phyloP scores from a whole-genome alignment of 805 yeast species.

The Brettanomyces nanus region DNA sequence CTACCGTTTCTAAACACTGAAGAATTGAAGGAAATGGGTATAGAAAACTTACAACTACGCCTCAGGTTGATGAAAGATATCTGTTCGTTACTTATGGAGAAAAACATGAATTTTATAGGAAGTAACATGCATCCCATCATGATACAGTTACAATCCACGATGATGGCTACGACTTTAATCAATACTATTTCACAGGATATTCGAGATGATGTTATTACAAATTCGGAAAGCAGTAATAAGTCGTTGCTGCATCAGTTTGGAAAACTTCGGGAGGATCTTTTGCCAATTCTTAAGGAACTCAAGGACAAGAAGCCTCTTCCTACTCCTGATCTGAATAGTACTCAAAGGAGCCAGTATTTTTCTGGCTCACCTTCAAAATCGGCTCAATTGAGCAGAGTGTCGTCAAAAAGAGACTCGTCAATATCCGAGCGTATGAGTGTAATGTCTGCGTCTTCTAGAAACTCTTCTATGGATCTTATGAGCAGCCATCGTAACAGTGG shows the following conservation, averaged over 20 bases:
- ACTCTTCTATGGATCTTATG: neutral
- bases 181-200: conserved; percentile 17
- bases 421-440: neutral
- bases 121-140: conserved; percentile 18
- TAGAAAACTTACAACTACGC: conserved; percentile 44
- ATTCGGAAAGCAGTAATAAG: conserved; percentile 15
- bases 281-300: conserved; percentile 52
- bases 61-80: conserved; percentile 53
- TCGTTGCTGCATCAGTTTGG: conserved; percentile 45
- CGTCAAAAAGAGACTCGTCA: neutral
- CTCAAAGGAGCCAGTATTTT: neutral
- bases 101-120: conserved; percentile 14
- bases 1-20: conserved; percentile 60
- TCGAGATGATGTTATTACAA: conserved; percentile 11
- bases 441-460: neutral
- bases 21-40: conserved; percentile 70
- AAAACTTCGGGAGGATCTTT: conserved; percentile 52
- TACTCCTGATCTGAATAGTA: conserved; percentile 31
- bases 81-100: conserved; percentile 39
- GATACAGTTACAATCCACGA: conserved; percentile 18
- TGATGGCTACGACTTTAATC: conserved; percentile 18
- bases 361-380: neutral
- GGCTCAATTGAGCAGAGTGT: neutral
- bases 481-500: neutral
- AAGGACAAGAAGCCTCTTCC: conserved; percentile 67